A percentile compares a stretch with the other conserved stretches of the same genome.
Evolutionary conservation across 306 rosid species (phyloP).

Genomic region (Corylus americana): DNA sequence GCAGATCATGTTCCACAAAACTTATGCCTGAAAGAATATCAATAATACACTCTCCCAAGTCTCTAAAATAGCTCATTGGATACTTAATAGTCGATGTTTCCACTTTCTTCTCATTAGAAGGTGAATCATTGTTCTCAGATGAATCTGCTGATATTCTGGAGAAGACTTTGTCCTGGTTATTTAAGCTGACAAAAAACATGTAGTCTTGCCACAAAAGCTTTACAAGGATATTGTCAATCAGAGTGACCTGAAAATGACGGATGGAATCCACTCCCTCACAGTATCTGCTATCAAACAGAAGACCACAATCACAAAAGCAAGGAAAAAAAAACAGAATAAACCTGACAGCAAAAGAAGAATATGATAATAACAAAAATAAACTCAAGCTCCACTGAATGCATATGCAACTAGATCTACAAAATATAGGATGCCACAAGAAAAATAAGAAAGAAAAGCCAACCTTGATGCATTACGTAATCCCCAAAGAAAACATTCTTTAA

Average conservation of each 20-base stretch:
- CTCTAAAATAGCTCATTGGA: slow-evolving; percentile 66
- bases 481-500: slow-evolving; percentile 88
- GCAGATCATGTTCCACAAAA: slow-evolving; percentile 49
- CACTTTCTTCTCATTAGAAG: slow-evolving; percentile 39
- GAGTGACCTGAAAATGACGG: slow-evolving; percentile 49
- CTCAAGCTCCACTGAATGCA: slow-evolving; percentile 4
- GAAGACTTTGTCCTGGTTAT: slow-evolving; percentile 41
- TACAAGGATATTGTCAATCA: slow-evolving; percentile 62
- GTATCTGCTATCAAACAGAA: slow-evolving; percentile 55
- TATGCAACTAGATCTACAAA: slow-evolving; percentile 18
- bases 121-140: slow-evolving; percentile 36
- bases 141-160: slow-evolving; percentile 42
- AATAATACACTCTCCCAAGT: slow-evolving; percentile 70
- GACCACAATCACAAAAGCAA: slow-evolving; percentile 19
- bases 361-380: neutral
- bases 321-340: slow-evolving; percentile 17
- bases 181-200: slow-evolving; percentile 39
- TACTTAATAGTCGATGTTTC: slow-evolving; percentile 40
- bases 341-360: neutral
- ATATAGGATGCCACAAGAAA: slow-evolving; percentile 13
- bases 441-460: slow-evolving; percentile 40
- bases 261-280: slow-evolving; percentile 53
- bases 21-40: slow-evolving; percentile 64
- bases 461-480: slow-evolving; percentile 74
- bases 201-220: slow-evolving; percentile 78